phyloP scores from a whole-genome alignment of 1,139 yeast genomes.

The Pichia cactophila region DNA sequence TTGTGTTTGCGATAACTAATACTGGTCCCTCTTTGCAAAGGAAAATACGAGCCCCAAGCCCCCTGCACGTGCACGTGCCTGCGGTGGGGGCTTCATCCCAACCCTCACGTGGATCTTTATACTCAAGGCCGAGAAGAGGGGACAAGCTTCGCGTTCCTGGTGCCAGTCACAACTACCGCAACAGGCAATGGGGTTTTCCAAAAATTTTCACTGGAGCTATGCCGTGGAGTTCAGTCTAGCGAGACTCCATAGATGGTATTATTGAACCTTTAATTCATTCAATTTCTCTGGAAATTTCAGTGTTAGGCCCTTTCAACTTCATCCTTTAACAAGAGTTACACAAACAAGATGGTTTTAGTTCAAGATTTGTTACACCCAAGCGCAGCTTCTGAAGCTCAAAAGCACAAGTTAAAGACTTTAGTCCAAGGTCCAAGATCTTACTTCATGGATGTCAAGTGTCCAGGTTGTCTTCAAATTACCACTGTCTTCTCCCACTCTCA shows the following conservation, averaged over 20 bases:
- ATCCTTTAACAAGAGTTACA: slow-evolving; percentile 6
- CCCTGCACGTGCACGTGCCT: too few species aligned
- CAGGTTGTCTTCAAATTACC: slow-evolving; percentile 98
- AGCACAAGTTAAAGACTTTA: slow-evolving; percentile 96
- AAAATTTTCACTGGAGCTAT: not conserved
- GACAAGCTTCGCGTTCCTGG: not conserved
- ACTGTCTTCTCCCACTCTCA: slow-evolving; percentile 99
- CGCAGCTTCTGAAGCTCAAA: slow-evolving; percentile 91
- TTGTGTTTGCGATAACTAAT: too few species aligned
- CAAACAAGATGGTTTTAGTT: slow-evolving; percentile 65
- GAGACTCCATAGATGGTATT: not conserved
- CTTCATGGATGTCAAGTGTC: slow-evolving; percentile 99
- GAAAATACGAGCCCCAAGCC: too few species aligned
- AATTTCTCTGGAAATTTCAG: not conserved
- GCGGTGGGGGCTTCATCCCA: too few species aligned
- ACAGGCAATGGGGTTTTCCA: not conserved
- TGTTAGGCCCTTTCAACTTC: not conserved
- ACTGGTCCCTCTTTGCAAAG: not conserved
- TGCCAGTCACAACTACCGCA: not conserved
- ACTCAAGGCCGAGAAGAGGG: not conserved
- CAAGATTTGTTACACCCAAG: slow-evolving; percentile 97
- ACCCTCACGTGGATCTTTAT: too few species aligned
- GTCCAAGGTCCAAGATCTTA: slow-evolving; percentile 97
- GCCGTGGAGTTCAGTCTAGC: not conserved
- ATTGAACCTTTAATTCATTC: not conserved